These are phyloP conservation scores for Syzygium aqueum DNA, from an alignment of 345 rosid species.

Conservation along the genomic window DNA sequence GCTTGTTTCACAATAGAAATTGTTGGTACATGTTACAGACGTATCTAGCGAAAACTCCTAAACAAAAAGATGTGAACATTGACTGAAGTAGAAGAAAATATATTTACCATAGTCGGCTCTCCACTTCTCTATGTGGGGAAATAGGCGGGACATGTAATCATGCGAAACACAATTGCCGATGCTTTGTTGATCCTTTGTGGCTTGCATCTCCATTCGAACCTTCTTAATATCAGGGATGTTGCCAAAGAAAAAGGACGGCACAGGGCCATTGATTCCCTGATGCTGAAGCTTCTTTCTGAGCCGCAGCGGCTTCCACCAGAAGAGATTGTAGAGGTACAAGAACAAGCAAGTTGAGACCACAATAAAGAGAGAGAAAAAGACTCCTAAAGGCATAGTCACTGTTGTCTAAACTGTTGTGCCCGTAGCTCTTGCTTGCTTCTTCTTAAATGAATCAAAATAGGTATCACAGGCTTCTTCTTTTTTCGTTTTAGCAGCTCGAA, in stretches of 20 bases:
- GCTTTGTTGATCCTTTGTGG: background rate
- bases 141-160: background rate
- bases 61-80: background rate
- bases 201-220: background rate
- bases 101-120: constrained; percentile 1
- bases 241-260: constrained; percentile 1
- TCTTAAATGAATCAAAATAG: background rate
- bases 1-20: background rate
- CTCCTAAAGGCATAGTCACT: background rate
- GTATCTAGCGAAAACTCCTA: background rate
- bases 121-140: constrained; percentile 5
- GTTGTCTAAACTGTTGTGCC: background rate
- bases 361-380: background rate
- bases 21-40: background rate
- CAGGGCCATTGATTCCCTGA: constrained; percentile 14
- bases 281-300: constrained; percentile 1
- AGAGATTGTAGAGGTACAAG: background rate
- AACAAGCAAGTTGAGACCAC: background rate
- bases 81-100: background rate
- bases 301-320: background rate
- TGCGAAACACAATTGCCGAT: background rate
- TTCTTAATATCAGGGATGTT: constrained; percentile 9
- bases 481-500: background rate
- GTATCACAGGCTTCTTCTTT: background rate
- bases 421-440: background rate